A percentile compares a stretch with the other conserved stretches of the same genome.
Conservation (phyloP, 2,329 filamentous ascomycete genomes). For the Diplodia scrobiculata region DNA sequence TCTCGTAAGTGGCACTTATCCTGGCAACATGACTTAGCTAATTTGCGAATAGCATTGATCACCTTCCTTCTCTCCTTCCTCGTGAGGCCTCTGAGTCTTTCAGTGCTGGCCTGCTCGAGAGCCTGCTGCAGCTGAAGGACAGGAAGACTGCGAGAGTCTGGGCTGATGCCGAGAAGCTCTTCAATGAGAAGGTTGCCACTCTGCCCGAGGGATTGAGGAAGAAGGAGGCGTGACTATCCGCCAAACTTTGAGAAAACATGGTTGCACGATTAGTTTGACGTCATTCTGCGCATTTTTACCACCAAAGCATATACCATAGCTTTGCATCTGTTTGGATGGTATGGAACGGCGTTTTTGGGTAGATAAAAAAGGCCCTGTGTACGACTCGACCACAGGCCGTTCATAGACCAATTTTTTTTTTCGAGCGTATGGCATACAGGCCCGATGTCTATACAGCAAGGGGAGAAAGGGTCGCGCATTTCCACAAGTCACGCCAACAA, state of each 20-base stretch:
- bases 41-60: slow-evolving; percentile 38
- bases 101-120: slow-evolving; percentile 74
- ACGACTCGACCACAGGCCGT: not conserved
- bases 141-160: slow-evolving; percentile 75
- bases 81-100: slow-evolving; percentile 87
- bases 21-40: not conserved
- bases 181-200: slow-evolving; percentile 75
- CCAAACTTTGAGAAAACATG: not conserved
- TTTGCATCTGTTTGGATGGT: not conserved
- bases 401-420: slow-evolving; percentile 15
- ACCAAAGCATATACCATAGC: not conserved
- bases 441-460: slow-evolving; percentile 15
- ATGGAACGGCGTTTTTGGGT: slow-evolving; percentile 7
- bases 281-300: not conserved
- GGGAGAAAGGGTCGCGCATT: slow-evolving; percentile 9
- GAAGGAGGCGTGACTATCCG: slow-evolving; percentile 54
- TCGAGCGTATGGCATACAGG: not conserved
- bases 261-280: not conserved
- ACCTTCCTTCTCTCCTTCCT: slow-evolving; percentile 66
- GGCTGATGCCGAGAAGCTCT: slow-evolving; percentile 80
- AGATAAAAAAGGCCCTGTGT: not conserved
- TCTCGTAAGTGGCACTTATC: slow-evolving; percentile 64
- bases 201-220: slow-evolving; percentile 55
- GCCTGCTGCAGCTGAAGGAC: slow-evolving; percentile 75
- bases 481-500: not conserved